Evolutionary conservation across 345 rosid species (phyloP), one percentile per base, ranked within the genome.

Genomic region (Litchi chinensis): DNA sequence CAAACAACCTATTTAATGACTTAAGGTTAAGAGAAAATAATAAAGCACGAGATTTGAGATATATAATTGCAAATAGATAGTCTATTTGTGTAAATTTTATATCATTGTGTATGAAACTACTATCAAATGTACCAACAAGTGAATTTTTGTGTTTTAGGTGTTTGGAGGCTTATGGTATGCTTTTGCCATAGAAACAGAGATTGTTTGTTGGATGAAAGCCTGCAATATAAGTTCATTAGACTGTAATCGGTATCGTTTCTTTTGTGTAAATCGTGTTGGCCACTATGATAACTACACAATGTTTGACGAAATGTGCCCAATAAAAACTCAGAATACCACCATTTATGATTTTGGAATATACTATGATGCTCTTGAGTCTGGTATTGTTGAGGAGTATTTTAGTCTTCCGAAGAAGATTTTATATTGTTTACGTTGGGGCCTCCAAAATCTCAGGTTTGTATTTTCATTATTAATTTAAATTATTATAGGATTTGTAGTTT

Each of bases 351-450:
- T 83, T 74, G 86, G 86, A 54, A 83, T 81, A 18, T 87, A 77
- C 71, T 78, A 67, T 0, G 81, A 77, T 40, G 90, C 85, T 40
- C 82, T 81, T 28, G 70, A 79, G 68, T 83, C 86, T 37, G 83
- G 86, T 26, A 68, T 83, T 32, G 85, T 83, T 70, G 74, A 7
- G 74, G 82, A 62, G n/a, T 54, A 60, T 46, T 0, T 1, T 46
- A 71, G 77, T 79, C 79, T 87, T 68, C 80, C 77, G 7, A 77
- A 72, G 48, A 79, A 85, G 77, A 75, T 85, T 40, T 85, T 77
- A 22, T 78, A 85, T 80, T 85, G 88, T 74, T 85, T 85, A 24
- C 78, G 78, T 77, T 83, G 88, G 87, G 83, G 85, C 78, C 74
- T 83, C 68, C 84, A 68, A 83, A 87, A 77, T 80, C 74, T 85